Conservation (phyloP, 371 early-diverging fungal species). For the Syncephalastrum racemosum region DNA sequence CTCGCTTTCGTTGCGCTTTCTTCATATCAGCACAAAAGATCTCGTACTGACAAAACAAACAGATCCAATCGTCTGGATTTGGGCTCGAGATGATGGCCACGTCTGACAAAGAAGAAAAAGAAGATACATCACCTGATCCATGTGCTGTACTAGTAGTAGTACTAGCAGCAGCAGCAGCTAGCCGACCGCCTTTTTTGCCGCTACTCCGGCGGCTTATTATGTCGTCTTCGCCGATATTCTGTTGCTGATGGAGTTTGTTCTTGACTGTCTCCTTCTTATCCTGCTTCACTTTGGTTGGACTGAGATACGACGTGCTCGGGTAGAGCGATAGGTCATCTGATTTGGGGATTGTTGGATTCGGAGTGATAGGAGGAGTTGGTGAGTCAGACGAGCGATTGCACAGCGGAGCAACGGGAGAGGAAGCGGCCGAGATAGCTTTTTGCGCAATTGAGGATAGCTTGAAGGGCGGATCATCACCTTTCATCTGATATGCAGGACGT, state of each 20-base stretch:
- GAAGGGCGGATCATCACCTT: no score
- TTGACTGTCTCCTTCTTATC: conserved; percentile 1
- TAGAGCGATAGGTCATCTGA: no score
- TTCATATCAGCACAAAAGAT: conserved; percentile 16
- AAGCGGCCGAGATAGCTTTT: no score
- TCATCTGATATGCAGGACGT: no score
- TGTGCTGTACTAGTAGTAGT: no score
- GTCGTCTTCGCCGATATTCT: conserved; percentile 1
- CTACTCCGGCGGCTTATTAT: neutral
- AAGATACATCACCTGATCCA: no score
- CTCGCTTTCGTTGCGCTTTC: conserved; percentile 5
- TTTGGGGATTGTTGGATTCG: neutral
- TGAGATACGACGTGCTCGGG: no score
- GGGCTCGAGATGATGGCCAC: conserved; percentile 11
- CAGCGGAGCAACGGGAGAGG: no score
- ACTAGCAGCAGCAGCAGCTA: neutral
- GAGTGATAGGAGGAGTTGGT: no score
- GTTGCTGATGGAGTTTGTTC: neutral
- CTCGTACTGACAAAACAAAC: conserved; percentile 20
- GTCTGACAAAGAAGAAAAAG: conserved; percentile 4
- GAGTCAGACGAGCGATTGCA: no score
- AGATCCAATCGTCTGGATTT: conserved; percentile 18
- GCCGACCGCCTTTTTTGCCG: conserved; percentile 7
- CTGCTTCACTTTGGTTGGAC: neutral
- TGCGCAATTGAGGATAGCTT: no score